A percentile compares a stretch with the other conserved stretches of the same genome.
Evolutionary conservation across 305 asterid species (phyloP).

Genomic region (Stenogyne calaminthoides): DNA sequence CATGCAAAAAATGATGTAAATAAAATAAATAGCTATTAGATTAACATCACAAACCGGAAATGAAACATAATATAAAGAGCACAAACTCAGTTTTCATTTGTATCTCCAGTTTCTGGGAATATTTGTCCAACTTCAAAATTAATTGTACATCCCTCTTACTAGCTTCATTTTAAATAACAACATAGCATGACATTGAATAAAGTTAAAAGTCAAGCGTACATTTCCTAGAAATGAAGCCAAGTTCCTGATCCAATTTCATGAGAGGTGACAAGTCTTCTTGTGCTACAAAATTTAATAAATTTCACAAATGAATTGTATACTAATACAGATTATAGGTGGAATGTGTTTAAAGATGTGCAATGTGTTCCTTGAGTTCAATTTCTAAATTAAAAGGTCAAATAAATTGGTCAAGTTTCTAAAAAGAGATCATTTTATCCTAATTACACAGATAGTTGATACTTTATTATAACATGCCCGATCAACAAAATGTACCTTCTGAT

Average conservation of each 20-base stretch:
- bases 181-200: not conserved
- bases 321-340: not conserved
- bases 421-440: conserved; percentile 1
- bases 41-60: not conserved
- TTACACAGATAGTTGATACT: not conserved
- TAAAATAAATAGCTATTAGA: not conserved
- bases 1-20: not conserved
- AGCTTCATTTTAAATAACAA: not conserved
- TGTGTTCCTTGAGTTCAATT: not conserved
- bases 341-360: not conserved
- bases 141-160: not conserved
- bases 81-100: not conserved
- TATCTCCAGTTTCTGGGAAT: too few species aligned
- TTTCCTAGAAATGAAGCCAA: conserved; percentile 4
- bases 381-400: not conserved
- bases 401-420: not conserved
- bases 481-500: not conserved
- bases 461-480: conserved; percentile 7
- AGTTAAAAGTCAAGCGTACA: not conserved
- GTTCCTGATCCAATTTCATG: not conserved
- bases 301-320: not conserved
- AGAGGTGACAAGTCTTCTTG: not conserved
- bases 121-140: too few species aligned
- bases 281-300: not conserved
- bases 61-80: not conserved